These are phyloP conservation scores for Euphorbia tirucalli DNA, from an alignment of 345 rosid species.

Conservation along the genomic window DNA sequence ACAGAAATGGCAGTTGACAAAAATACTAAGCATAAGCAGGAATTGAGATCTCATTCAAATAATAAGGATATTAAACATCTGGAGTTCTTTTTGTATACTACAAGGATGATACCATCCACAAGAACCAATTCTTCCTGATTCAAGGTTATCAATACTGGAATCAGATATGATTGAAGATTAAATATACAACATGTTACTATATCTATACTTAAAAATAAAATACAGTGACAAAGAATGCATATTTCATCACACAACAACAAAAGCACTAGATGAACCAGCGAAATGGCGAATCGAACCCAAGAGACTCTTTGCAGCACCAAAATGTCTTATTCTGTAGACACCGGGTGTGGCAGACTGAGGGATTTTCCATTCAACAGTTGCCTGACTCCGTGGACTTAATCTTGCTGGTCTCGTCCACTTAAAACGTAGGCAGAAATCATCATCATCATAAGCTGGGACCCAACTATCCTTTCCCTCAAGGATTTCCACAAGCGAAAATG, in stretches of 20 bases:
- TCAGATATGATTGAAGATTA: not conserved
- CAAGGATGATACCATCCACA: no score
- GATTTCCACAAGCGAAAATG: slow-evolving; percentile 79
- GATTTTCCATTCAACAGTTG: slow-evolving; percentile 83
- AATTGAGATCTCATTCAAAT: no score
- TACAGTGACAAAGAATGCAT: not conserved
- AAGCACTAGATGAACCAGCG: slow-evolving; percentile 72
- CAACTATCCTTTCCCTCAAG: slow-evolving; percentile 66
- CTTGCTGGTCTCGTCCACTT: slow-evolving; percentile 81
- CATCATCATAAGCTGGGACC: slow-evolving; percentile 86
- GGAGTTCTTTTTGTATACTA: no score
- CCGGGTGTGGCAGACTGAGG: slow-evolving; percentile 66
- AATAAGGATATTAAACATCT: no score
- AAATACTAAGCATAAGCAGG: no score
- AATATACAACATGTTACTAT: not conserved
- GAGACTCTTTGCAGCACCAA: slow-evolving; percentile 62
- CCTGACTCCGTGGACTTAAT: slow-evolving; percentile 64
- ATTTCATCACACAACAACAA: slow-evolving; percentile 41
- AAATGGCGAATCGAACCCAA: slow-evolving; percentile 57
- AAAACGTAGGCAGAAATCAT: slow-evolving; percentile 84
- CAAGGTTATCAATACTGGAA: no score
- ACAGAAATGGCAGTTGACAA: no score
- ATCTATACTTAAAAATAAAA: not conserved
- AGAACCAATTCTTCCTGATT: no score
- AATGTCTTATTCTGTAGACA: slow-evolving; percentile 76